These are phyloP conservation scores for Leccinum pellstonianum DNA, from an alignment of 768 basidiomycete species.

Conservation along the genomic window DNA sequence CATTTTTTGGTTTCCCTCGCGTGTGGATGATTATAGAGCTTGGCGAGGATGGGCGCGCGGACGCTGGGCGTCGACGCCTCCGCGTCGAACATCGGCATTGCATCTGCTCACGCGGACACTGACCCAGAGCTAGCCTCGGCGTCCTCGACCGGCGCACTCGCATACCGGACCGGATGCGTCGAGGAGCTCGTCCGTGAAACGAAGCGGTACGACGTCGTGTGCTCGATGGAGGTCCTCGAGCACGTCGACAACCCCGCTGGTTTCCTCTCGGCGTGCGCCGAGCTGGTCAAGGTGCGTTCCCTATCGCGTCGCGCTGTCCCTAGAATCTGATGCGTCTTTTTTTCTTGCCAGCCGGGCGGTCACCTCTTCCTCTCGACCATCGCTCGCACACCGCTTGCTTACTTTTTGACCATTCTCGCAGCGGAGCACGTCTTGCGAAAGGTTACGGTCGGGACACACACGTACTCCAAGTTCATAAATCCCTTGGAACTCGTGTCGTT, in stretches of 20 bases:
- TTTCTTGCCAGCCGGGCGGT: slow-evolving; percentile 74
- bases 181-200: slow-evolving; percentile 68
- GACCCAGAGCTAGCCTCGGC: slow-evolving; percentile 59
- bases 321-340: slow-evolving; percentile 6
- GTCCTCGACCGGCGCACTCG: slow-evolving; percentile 35
- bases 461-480: slow-evolving; percentile 85
- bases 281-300: slow-evolving; percentile 76
- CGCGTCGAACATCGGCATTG: slow-evolving; percentile 80
- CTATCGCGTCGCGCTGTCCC: background rate
- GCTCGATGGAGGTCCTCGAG: slow-evolving; percentile 97
- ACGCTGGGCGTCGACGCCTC: slow-evolving; percentile 94
- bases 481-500: slow-evolving; percentile 82
- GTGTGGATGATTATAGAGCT: slow-evolving; percentile 49
- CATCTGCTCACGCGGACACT: slow-evolving; percentile 72
- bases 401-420: slow-evolving; percentile 65
- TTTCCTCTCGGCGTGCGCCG: slow-evolving; percentile 79
- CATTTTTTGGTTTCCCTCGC: background rate
- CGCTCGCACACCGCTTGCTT: slow-evolving; percentile 77
- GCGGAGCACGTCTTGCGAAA: slow-evolving; percentile 81
- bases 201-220: slow-evolving; percentile 85
- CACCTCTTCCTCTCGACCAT: slow-evolving; percentile 96
- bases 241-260: slow-evolving; percentile 90
- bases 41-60: slow-evolving; percentile 84
- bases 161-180: slow-evolving; percentile 71
- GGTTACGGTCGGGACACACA: slow-evolving; percentile 88